These are phyloP conservation scores for Cordyceps farinosa DNA, from an alignment of 2,329 filamentous ascomycete genomes.

Conservation along the genomic window DNA sequence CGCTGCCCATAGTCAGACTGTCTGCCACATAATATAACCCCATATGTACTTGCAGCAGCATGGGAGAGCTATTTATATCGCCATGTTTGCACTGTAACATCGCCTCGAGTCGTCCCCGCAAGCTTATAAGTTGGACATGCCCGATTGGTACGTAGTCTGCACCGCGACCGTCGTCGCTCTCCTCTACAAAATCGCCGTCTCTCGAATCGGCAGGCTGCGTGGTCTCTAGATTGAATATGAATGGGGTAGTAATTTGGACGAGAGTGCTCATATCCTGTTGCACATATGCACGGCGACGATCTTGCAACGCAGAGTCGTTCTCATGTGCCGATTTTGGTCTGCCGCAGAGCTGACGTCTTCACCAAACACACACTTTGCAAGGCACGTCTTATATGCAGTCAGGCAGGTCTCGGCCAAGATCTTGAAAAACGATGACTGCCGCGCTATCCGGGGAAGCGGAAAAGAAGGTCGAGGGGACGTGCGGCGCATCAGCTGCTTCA, in stretches of 20 bases:
- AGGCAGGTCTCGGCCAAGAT: background rate
- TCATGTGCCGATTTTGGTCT: background rate
- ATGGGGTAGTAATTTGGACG: background rate
- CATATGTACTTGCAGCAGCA: no score
- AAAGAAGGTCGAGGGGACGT: background rate
- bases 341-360: background rate
- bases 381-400: background rate
- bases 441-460: background rate
- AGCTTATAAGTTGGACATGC: no score
- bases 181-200: no score
- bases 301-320: background rate
- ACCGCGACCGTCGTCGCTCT: no score
- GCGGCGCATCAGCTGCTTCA: background rate
- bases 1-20: background rate
- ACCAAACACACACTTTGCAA: background rate
- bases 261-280: background rate
- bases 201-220: background rate
- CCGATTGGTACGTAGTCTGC: no score
- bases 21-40: no score
- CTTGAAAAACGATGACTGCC: background rate
- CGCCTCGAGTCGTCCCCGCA: no score
- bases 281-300: background rate
- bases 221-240: background rate
- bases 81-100: no score
- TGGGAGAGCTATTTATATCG: no score